phyloP scores from a whole-genome alignment of 225 moss, liverwort and hornwort species.

The Asterella californica region DNA sequence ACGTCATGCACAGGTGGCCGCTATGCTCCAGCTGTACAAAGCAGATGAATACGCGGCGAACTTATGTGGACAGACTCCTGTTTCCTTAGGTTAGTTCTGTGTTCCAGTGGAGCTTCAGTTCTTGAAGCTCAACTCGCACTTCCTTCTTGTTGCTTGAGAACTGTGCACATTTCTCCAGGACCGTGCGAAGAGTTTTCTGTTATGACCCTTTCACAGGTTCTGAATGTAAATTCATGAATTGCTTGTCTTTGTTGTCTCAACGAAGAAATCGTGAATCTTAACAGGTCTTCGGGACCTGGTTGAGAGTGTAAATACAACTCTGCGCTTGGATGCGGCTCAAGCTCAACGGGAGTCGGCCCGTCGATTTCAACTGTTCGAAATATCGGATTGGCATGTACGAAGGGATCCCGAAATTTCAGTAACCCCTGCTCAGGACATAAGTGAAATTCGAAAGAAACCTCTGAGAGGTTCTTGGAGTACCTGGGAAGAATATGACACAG shows the following conservation, averaged over 20 bases:
- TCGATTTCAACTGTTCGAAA: constrained; percentile 33
- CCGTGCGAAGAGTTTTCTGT: no score
- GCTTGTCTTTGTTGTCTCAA: background rate
- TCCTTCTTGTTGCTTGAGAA: no score
- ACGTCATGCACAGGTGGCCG: constrained; percentile 71
- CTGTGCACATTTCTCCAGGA: no score
- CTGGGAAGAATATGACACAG: constrained; percentile 66
- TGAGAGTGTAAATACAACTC: constrained; percentile 50
- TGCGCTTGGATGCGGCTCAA: constrained; percentile 52
- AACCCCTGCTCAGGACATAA: background rate
- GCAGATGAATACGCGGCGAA: constrained; percentile 79
- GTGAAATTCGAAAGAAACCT: background rate
- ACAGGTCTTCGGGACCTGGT: constrained; percentile 75
- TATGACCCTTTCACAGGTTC: background rate
- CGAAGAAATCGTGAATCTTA: background rate
- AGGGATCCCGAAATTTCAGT: constrained; percentile 11
- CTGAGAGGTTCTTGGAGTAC: constrained; percentile 26
- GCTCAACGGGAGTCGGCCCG: constrained; percentile 49
- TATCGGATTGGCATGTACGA: constrained; percentile 33
- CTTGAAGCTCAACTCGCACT: background rate
- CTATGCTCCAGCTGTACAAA: constrained; percentile 69
- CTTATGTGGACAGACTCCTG: constrained; percentile 75
- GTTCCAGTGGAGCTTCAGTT: background rate
- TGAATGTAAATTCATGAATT: background rate
- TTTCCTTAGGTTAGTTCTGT: constrained; percentile 63